phyloP scores from a whole-genome alignment of 805 yeast species.

The Gaillardinia entomophila region DNA sequence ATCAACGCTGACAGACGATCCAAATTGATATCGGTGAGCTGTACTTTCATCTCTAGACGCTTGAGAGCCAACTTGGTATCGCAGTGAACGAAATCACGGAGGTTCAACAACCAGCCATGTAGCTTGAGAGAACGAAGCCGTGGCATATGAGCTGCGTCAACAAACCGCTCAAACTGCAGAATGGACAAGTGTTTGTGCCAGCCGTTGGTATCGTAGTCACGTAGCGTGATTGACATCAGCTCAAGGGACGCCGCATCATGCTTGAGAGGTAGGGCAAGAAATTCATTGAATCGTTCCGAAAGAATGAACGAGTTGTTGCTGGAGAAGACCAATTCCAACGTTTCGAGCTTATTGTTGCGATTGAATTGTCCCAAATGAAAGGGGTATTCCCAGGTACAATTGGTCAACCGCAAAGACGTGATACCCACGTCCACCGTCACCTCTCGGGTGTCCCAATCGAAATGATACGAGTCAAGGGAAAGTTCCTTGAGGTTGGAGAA shows the following conservation, averaged over 20 bases:
- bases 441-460: slow-evolving; percentile 33
- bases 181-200: slow-evolving; percentile 7
- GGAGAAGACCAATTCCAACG: slow-evolving; percentile 19
- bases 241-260: slow-evolving; percentile 10
- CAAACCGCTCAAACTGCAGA: slow-evolving; percentile 7
- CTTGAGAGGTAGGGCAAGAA: slow-evolving; percentile 16
- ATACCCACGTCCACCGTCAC: slow-evolving; percentile 7
- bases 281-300: slow-evolving; percentile 32
- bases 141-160: slow-evolving; percentile 8
- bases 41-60: no score
- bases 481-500: slow-evolving; percentile 29
- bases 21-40: no score
- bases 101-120: slow-evolving; percentile 18
- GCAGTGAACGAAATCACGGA: slow-evolving; percentile 4
- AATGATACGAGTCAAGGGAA: slow-evolving; percentile 34
- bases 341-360: slow-evolving; percentile 12
- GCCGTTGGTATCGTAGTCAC: slow-evolving; percentile 6
- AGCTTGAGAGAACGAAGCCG: slow-evolving; percentile 10
- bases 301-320: slow-evolving; percentile 26
- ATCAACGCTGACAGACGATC: no score
- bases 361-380: slow-evolving; percentile 38
- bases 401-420: slow-evolving; percentile 24
- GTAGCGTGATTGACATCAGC: slow-evolving; percentile 8
- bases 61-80: no score
- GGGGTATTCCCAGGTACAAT: slow-evolving; percentile 58